Conservation (phyloP, 805 yeast species). For the Barnettozyma sucrosica region DNA sequence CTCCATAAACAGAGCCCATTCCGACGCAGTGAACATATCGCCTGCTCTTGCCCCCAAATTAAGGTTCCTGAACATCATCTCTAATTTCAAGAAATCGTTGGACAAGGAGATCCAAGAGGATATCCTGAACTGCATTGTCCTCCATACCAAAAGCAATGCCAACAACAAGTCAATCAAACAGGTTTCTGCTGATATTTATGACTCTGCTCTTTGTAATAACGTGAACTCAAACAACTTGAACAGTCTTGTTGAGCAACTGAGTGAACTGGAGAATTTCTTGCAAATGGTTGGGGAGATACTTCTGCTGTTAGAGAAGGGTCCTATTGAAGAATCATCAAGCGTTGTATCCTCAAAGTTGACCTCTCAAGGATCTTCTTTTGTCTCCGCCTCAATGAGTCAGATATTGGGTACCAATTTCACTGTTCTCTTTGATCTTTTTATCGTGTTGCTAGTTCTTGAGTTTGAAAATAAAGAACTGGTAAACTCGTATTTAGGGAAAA, state of each 20-base stretch:
- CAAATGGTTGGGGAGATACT: constrained; percentile 34
- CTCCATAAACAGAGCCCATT: constrained; percentile 23
- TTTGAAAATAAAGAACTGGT: constrained; percentile 27
- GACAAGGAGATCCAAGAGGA: constrained; percentile 31
- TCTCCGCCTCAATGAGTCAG: constrained; percentile 26
- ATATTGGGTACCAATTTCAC: constrained; percentile 26
- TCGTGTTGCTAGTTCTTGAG: constrained; percentile 33
- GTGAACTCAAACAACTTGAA: constrained; percentile 35
- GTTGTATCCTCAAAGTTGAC: constrained; percentile 19
- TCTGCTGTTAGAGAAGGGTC: constrained; percentile 20
- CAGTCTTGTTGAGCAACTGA: constrained; percentile 35
- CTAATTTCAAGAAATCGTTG: constrained; percentile 37
- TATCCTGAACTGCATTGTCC: constrained; percentile 29
- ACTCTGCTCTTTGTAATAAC: constrained; percentile 33
- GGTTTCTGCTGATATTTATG: constrained; percentile 33
- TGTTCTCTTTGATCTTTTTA: constrained; percentile 28
- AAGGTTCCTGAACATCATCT: constrained; percentile 29
- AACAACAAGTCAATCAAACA: constrained; percentile 28
- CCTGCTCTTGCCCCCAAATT: background rate
- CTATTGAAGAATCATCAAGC: constrained; percentile 1
- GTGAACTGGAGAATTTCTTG: constrained; percentile 32
- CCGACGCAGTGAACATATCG: background rate
- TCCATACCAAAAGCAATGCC: constrained; percentile 7
- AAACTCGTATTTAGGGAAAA: constrained; percentile 12
- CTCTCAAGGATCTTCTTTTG: constrained; percentile 19